Percentiles rank a stretch among this genome's conserved stretches.
Evolutionary conservation across 208 protist species (phyloP).

Genomic region (Tetramitus jugosus): DNA sequence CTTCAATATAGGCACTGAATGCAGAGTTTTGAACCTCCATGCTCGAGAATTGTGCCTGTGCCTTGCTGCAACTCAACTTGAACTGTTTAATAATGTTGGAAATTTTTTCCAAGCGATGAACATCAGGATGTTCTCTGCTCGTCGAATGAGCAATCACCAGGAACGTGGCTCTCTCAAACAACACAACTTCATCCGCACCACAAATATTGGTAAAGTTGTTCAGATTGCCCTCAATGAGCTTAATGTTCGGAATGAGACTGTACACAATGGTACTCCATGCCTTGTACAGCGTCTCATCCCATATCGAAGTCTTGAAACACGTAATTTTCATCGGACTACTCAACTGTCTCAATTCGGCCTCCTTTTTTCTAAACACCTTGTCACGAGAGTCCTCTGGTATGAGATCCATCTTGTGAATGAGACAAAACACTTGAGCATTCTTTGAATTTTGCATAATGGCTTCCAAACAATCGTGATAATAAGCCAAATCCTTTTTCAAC

Average conservation of each 20-base stretch:
- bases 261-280: conserved; percentile 87
- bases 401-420: conserved; percentile 98
- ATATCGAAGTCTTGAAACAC: conserved; percentile 96
- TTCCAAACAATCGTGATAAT: conserved; percentile 87
- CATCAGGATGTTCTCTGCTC: conserved; percentile 36
- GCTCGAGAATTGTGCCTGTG: conserved; percentile 43
- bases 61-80: conserved; percentile 65
- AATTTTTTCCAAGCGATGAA: conserved; percentile 76
- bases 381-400: conserved; percentile 44
- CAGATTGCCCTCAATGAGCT: conserved; percentile 75
- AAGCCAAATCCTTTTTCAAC: conserved; percentile 76
- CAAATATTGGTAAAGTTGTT: conserved; percentile 79
- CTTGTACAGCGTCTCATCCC: conserved; percentile 95
- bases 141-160: conserved; percentile 87
- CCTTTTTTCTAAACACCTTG: conserved; percentile 44
- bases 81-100: conserved; percentile 86
- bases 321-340: conserved; percentile 62
- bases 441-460: conserved; percentile 89
- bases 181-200: conserved; percentile 91
- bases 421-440: conserved; percentile 92
- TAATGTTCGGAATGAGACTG: conserved; percentile 89
- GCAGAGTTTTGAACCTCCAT: conserved; percentile 54
- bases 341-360: conserved; percentile 50
- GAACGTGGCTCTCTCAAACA: conserved; percentile 96
- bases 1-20: conserved; percentile 69